A percentile compares a stretch with the other conserved stretches of the same genome.
phyloP scores from a whole-genome alignment of 148 eudicot species.

The Arctostaphylos glauca region DNA sequence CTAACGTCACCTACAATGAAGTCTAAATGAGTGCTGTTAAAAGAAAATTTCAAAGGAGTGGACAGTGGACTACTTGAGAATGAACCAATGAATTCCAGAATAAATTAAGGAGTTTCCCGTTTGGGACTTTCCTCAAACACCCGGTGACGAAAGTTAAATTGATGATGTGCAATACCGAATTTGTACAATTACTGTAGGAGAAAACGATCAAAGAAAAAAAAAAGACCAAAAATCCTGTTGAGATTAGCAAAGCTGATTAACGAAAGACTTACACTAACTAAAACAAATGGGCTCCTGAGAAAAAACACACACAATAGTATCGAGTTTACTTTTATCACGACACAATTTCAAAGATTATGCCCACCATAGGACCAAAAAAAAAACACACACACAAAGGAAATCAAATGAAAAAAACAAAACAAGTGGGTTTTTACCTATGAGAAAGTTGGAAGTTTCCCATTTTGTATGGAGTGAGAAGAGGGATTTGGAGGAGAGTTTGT shows the following conservation, averaged over 20 bases:
- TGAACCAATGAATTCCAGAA: background rate
- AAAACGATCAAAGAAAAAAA: background rate
- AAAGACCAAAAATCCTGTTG: background rate
- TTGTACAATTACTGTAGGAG: background rate
- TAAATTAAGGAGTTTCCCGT: background rate
- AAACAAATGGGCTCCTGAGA: background rate
- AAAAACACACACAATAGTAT: too few species aligned
- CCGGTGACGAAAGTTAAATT: background rate
- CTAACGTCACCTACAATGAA: background rate
- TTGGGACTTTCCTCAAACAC: background rate
- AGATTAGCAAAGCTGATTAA: background rate
- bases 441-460: slow-evolving; percentile 2
- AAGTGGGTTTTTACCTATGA: background rate
- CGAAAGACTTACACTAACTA: background rate
- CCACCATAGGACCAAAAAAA: background rate
- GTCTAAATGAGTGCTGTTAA: too few species aligned
- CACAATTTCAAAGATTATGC: background rate
- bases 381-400: background rate
- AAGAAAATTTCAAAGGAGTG: too few species aligned
- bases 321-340: background rate
- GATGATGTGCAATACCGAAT: background rate
- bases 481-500: background rate
- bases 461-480: background rate
- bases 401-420: background rate
- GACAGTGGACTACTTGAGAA: too few species aligned